phyloP scores from a whole-genome alignment of 495 filamentous ascomycete genomes.

The Hypomontagnella submonticulosa region DNA sequence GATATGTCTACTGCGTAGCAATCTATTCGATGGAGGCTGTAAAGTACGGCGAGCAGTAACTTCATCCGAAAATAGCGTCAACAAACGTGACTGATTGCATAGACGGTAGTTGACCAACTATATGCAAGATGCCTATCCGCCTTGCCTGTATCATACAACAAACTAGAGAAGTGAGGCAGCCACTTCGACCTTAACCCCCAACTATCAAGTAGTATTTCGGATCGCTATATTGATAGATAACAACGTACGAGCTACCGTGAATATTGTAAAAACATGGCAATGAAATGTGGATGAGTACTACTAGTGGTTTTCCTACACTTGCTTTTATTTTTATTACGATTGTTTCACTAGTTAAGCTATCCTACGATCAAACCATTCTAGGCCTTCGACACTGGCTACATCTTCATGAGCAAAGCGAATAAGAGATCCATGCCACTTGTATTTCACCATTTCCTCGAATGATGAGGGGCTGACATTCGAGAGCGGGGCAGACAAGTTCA shows the following conservation, averaged over 20 bases:
- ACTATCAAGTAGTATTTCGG: slow-evolving; percentile 20
- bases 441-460: slow-evolving; percentile 19
- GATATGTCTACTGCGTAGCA: slow-evolving; percentile 11
- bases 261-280: slow-evolving; percentile 6
- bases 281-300: slow-evolving; percentile 29
- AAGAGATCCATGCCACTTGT: slow-evolving; percentile 21
- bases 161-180: slow-evolving; percentile 39
- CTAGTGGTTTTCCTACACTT: slow-evolving; percentile 9
- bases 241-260: slow-evolving; percentile 5
- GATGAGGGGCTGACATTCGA: slow-evolving; percentile 39
- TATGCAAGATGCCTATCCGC: slow-evolving; percentile 36
- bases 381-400: slow-evolving; percentile 12
- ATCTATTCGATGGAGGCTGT: slow-evolving; percentile 22
- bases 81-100: slow-evolving; percentile 9
- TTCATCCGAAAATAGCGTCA: slow-evolving; percentile 40
- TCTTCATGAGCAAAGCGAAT: slow-evolving; percentile 14
- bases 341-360: slow-evolving; percentile 1
- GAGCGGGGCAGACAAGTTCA: slow-evolving; percentile 38
- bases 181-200: slow-evolving; percentile 34
- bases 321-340: slow-evolving; percentile 5
- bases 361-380: slow-evolving; percentile 7
- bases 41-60: slow-evolving; percentile 16
- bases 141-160: slow-evolving; percentile 43
- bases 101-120: slow-evolving; percentile 20
- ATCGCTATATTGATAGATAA: slow-evolving; percentile 18